Conservation (phyloP, 305 asterid genomes). For the Solanum hybrid region DNA sequence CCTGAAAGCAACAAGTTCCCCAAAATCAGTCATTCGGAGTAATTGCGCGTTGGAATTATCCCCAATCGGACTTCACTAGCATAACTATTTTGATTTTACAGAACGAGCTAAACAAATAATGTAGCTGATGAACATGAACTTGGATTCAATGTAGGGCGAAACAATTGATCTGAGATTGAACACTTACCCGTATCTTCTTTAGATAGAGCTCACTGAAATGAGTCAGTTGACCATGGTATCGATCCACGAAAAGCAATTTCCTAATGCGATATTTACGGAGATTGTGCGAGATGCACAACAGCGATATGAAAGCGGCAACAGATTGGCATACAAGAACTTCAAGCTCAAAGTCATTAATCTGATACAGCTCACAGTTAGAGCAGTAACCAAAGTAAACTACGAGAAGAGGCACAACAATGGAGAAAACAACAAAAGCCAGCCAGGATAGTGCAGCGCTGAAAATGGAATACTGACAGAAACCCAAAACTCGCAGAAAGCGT, state of each 20-base stretch:
- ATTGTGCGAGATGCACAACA: conserved; percentile 72
- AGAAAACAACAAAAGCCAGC: conserved; percentile 30
- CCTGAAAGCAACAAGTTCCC: conserved; percentile 31
- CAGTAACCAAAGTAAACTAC: conserved; percentile 46
- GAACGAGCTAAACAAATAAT: not conserved
- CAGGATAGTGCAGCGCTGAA: conserved; percentile 35
- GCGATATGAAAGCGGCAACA: conserved; percentile 54
- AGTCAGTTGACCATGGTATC: conserved; percentile 61
- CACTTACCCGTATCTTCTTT: conserved; percentile 58
- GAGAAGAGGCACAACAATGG: conserved; percentile 46
- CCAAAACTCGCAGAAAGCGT: conserved; percentile 35
- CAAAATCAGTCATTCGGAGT: not conserved
- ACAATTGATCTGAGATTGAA: not conserved
- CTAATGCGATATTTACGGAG: conserved; percentile 71
- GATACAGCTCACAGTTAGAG: conserved; percentile 59
- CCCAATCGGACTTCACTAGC: not conserved
- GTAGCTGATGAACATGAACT: not conserved
- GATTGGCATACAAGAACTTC: conserved; percentile 65
- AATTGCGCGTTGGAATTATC: not conserved
- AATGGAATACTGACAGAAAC: conserved; percentile 52
- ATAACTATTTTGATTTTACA: not conserved
- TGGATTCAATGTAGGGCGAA: too few relatives aligned
- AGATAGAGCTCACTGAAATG: conserved; percentile 52
- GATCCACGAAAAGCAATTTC: conserved; percentile 80
- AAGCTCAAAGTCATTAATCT: conserved; percentile 59